Conservation (phyloP, 345 rosid genomes). For the Melaleuca alternifolia region DNA sequence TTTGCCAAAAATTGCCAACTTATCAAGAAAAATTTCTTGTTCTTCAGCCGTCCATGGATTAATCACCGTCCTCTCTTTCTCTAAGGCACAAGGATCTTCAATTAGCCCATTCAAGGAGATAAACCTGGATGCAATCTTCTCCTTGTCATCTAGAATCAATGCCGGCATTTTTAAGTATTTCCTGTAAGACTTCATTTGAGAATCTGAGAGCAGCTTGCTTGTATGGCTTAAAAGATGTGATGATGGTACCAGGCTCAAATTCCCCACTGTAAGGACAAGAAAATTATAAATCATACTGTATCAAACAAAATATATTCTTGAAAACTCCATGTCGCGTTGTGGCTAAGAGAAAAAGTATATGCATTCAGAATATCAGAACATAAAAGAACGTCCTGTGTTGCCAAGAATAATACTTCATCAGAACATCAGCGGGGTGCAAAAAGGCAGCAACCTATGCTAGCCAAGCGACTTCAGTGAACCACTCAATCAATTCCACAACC, state of each 20-base stretch:
- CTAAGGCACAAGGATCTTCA: constrained; percentile 85
- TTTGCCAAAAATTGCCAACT: constrained; percentile 68
- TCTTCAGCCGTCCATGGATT: constrained; percentile 90
- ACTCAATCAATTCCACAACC: neutral
- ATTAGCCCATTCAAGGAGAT: constrained; percentile 66
- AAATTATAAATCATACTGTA: neutral
- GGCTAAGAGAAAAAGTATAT: neutral
- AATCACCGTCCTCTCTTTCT: constrained; percentile 78
- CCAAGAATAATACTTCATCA: neutral
- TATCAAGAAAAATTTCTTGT: constrained; percentile 62
- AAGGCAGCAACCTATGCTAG: neutral
- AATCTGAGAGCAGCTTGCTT: constrained; percentile 45
- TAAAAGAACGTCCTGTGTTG: neutral
- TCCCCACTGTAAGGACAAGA: constrained; percentile 36
- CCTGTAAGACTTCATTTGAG: constrained; percentile 42
- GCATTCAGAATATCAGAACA: neutral
- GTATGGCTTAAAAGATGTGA: constrained; percentile 38
- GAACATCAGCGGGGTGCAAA: neutral
- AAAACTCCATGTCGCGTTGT: neutral
- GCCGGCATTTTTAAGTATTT: constrained; percentile 77
- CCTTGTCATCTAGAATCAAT: constrained; percentile 69
- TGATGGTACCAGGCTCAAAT: constrained; percentile 37
- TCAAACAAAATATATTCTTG: neutral
- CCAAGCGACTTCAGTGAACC: neutral
- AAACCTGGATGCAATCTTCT: constrained; percentile 54